Base-by-base conservation (phyloP, 2,329 filamentous ascomycete genomes). In the Colletotrichum lindemuthianum region DNA sequence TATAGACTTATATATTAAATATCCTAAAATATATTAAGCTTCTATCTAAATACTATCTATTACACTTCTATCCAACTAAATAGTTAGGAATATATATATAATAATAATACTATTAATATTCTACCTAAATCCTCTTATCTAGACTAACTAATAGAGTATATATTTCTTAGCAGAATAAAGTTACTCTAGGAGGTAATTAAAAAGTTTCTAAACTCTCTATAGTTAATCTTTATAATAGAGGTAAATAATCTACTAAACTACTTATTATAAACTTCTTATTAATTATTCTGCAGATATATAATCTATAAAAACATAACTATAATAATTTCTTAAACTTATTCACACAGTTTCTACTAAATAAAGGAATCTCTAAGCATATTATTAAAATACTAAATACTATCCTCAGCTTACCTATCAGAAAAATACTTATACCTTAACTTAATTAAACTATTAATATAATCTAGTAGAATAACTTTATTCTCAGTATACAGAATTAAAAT, bases 281-380 rank as follows among this genome's bases (percentile, higher is more conserved):
- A n/a, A 45, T 12, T 33, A 33, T 36, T n/a, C 8, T 15, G 7
- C 68, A 93, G 87, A 91, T 92, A 1, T 98, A 98, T 73, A 93
- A 97, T 73, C 81, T 97, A 6, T 97, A 86, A 75, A 92, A 80
- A 71, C 93, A 97, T 77, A 99, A 99, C 75, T 98, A 95, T 81
- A 99, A 98, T 80, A 97, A 97, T 77, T 99, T 98, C 77, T 92
- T 92, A 4, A 95, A 98, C 73, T 93, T 97, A 66, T 90, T 98
- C 69, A 83, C 92, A 67, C 96, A 92, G 76, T 98, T 98, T 68
- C 82, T 98, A 0, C 82, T 97, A 1, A 95, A 96, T 24, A 91
- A 89, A 70, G 92, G 92, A 3, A 98, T 98, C 65, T 96, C 96
- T 0, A 86, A 89, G 1, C 89, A 97, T 71, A 98, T 99, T 69